Base-by-base conservation (phyloP, 768 basidiomycete genomes). In the Auriculariales sp. region DNA sequence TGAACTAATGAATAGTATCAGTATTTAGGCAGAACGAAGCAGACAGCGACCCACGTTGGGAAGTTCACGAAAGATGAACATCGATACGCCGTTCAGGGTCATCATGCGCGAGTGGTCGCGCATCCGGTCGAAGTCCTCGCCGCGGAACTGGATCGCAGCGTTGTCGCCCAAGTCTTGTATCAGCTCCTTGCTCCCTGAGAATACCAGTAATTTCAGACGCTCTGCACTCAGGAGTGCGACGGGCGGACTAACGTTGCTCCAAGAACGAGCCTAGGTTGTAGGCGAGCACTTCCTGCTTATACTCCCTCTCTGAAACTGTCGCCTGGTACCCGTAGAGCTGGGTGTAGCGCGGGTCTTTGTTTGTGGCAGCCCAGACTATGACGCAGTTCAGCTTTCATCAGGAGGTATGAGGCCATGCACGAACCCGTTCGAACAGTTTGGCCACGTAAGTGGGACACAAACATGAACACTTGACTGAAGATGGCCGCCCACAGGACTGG, bases 321-420 rank as follows among this genome's bases (percentile, higher is more conserved):
- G 68, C 68, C 49, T 82, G 79, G 57, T 83, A 63, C 17, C 85
- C 85, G 57, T 81, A 71, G 62, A 78, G 73, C n/a, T 70, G 70
- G 45, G 85, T 61, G 50, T 74, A 87, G 52, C 84, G 74, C 0
- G 67, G 50, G 59, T 84, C 66, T 48, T 64, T 77, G n/a, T 77
- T 81, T 3, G 81, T 85, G 1, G 84, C 84, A 22, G 79, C 81
- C 79, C 81, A 88, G 3, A 79, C 78, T 70, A n/a, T n/a, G 7
- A 44, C n/a, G n/a, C n/a, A n/a, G n/a, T n/a, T n/a, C n/a, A n/a
- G n/a, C n/a, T n/a, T n/a, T n/a, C n/a, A n/a, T n/a, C n/a, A n/a
- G n/a, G n/a, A n/a, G n/a, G n/a, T n/a, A n/a, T n/a, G n/a, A n/a
- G n/a, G n/a, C n/a, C n/a, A n/a, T n/a, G n/a, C n/a, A n/a, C n/a